Evolutionary conservation across 768 basidiomycete genomes (phyloP), one percentile per base, ranked within the genome.

Genomic region (Termitomyces sp.): DNA sequence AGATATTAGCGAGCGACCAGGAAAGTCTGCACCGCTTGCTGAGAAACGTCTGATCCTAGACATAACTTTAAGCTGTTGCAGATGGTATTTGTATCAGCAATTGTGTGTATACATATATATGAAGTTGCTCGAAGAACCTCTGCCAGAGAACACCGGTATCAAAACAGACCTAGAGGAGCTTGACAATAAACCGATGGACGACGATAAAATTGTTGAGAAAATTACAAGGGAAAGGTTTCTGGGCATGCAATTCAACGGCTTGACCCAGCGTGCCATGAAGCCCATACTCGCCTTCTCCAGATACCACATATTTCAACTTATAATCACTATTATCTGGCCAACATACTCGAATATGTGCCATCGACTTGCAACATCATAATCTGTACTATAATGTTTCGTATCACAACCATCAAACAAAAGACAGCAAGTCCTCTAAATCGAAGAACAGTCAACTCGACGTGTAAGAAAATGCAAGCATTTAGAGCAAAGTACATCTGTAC

Each of bases 101-200:
- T 41, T 62, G 54, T 58, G n/a, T n/a, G n/a, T n/a, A n/a, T n/a
- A n/a, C n/a, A 63, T 46, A 10, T 69, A 64, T 63, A 24, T 37
- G 47, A 56, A 58, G 16, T 74, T 67, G 58, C 71, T 68, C 0
- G 53, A 58, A 24, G 57, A 62, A 9, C 68, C 69, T 18, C 7
- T 12, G n/a, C n/a, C n/a, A n/a, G n/a, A n/a, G n/a, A n/a, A n/a
- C 6, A 6, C 70, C 9, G 55, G 24, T 16, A 64, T 71, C 5
- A 65, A 70, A 29, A 29, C 36, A 4, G 70, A 72, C 53, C 69
- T 69, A 2, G 67, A 63, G 32, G 69, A 71, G 57, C 20, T 63
- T 56, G 55, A 58, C 5, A 44, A 43, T 31, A 53, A 18, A 36
- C 58, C 29, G 9, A 46, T 16, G 18, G 60, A 62, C 5, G 53